Evolutionary conservation across 2,329 filamentous ascomycete species (phyloP).

Genomic region (Fusarium fracticaudum): DNA sequence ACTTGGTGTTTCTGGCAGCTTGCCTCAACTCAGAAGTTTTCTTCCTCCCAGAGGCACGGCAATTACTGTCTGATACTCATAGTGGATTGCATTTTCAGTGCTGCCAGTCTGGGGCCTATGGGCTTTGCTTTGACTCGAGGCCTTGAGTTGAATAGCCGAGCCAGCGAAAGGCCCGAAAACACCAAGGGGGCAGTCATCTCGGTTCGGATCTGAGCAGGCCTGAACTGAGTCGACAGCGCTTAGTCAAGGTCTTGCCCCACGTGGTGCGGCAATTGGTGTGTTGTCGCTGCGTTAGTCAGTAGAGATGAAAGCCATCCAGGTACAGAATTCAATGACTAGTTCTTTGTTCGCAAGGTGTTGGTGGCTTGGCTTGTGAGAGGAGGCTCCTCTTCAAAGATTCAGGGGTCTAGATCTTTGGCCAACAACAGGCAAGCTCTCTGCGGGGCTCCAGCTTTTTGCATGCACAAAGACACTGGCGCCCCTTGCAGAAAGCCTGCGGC

Average conservation of each 20-base stretch:
- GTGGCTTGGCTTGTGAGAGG: slow-evolving; percentile 30
- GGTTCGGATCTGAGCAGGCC: slow-evolving; percentile 18
- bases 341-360: slow-evolving; percentile 11
- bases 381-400: slow-evolving; percentile 31
- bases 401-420: slow-evolving; percentile 38
- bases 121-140: slow-evolving; percentile 9
- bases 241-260: slow-evolving; percentile 28
- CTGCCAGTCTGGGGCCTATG: slow-evolving; percentile 29
- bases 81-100: slow-evolving; percentile 31
- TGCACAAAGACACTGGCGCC: slow-evolving; percentile 33
- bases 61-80: slow-evolving; percentile 14
- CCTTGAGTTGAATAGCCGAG: slow-evolving; percentile 26
- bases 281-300: slow-evolving; percentile 8
- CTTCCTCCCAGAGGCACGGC: background rate
- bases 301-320: slow-evolving; percentile 22
- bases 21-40: background rate
- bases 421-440: slow-evolving; percentile 36
- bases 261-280: slow-evolving; percentile 30
- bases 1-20: background rate
- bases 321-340: background rate
- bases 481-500: slow-evolving; percentile 42
- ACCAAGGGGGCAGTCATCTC: slow-evolving; percentile 36
- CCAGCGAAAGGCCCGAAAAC: slow-evolving; percentile 31
- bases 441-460: slow-evolving; percentile 44
- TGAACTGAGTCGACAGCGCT: slow-evolving; percentile 13